These are phyloP conservation scores for Pisolithus thermaeus DNA, from an alignment of 1,284 basidiomycete genomes.

Conservation along the genomic window DNA sequence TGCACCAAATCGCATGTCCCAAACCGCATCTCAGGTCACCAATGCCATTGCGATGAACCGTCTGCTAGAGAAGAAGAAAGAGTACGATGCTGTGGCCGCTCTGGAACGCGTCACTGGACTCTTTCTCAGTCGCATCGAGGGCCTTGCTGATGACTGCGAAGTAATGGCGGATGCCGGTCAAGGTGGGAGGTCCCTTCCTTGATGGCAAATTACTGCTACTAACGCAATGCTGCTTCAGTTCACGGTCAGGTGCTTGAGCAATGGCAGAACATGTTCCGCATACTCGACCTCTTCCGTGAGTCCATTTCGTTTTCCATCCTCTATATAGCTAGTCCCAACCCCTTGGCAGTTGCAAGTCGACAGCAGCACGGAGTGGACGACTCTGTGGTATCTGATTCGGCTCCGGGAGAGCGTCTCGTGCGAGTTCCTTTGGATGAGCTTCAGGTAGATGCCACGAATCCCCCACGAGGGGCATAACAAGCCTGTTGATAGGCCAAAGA, in stretches of 20 bases:
- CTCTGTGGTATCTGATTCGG: conserved; percentile 1
- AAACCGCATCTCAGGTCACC: conserved; percentile 37
- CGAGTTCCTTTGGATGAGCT: conserved; percentile 29
- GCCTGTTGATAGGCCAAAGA: not conserved
- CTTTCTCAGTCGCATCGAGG: conserved; percentile 63
- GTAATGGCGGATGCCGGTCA: conserved; percentile 70
- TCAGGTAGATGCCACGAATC: conserved; percentile 12
- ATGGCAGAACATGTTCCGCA: conserved; percentile 78
- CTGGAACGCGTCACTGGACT: conserved; percentile 57
- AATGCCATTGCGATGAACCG: conserved; percentile 47
- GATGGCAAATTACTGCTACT: not conserved
- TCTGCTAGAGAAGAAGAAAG: conserved; percentile 72
- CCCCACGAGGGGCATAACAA: conserved; percentile 6
- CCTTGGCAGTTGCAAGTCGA: conserved; percentile 23
- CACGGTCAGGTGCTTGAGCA: conserved; percentile 72
- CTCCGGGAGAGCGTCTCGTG: conserved; percentile 25
- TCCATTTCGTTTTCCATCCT: not conserved
- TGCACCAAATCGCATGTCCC: conserved; percentile 45
- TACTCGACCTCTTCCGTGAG: conserved; percentile 62
- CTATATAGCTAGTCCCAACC: not conserved
- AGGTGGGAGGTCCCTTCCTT: conserved; percentile 35
- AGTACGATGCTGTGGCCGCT: conserved; percentile 68
- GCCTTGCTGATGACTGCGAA: conserved; percentile 63
- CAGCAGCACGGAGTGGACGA: conserved; percentile 10
- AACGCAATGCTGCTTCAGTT: conserved; percentile 35